A percentile compares a stretch with the other conserved stretches of the same genome.
These are phyloP conservation scores for Epichloe hybrida DNA, from an alignment of 2,329 filamentous ascomycete species.

Conservation along the genomic window DNA sequence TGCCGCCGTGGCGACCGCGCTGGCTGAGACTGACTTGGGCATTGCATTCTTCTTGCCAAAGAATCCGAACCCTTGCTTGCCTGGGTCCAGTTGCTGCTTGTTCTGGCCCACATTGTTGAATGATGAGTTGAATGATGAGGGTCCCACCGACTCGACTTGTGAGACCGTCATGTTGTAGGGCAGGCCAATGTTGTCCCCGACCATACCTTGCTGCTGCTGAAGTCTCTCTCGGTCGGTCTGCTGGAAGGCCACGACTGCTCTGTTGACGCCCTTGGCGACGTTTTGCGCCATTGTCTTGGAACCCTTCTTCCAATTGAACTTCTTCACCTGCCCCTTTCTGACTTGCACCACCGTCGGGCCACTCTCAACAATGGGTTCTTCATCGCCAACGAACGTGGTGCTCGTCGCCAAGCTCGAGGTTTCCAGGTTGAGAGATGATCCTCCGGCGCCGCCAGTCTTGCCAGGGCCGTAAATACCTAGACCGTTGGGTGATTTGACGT, in stretches of 20 bases:
- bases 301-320: conserved; percentile 98
- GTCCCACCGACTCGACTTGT: conserved; percentile 34
- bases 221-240: conserved; percentile 42
- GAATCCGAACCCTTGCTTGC: conserved; percentile 55
- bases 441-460: conserved; percentile 31
- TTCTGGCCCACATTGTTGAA: conserved; percentile 11
- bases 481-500: conserved; percentile 36
- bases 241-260: conserved; percentile 66
- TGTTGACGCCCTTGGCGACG: conserved; percentile 86
- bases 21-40: conserved; percentile 36
- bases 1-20: conserved; percentile 25
- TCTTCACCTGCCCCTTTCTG: conserved; percentile 83
- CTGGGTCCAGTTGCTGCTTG: conserved; percentile 15
- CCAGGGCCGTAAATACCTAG: conserved; percentile 43
- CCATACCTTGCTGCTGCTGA: conserved; percentile 38
- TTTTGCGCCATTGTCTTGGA: conserved; percentile 89
- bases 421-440: conserved; percentile 38
- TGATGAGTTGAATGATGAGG: neutral
- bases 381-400: conserved; percentile 47
- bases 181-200: conserved; percentile 51
- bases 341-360: conserved; percentile 94
- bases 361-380: conserved; percentile 53
- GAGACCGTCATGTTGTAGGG: conserved; percentile 57
- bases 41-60: conserved; percentile 46
- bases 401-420: conserved; percentile 40